These are phyloP conservation scores for Harrya chromipes DNA, from an alignment of 768 basidiomycete species.

Conservation along the genomic window DNA sequence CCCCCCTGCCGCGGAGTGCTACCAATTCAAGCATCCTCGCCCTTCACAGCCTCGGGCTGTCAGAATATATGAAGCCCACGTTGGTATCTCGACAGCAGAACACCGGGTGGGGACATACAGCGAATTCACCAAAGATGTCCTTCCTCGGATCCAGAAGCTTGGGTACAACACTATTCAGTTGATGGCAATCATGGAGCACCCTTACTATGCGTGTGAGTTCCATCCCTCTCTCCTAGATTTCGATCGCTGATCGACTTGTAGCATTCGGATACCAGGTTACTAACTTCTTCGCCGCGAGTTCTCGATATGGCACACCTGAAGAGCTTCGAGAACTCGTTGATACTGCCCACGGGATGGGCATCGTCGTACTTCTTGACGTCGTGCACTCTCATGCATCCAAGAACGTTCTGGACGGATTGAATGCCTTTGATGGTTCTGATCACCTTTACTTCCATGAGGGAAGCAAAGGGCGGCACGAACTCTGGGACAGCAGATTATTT, in stretches of 20 bases:
- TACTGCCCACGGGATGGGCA: conserved; percentile 88
- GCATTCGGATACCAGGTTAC: conserved; percentile 99
- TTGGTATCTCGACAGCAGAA: conserved; percentile 92
- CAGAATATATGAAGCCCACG: conserved; percentile 96
- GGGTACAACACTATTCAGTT: conserved; percentile 98
- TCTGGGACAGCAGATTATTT: conserved; percentile 98
- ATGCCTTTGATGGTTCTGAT: conserved; percentile 95
- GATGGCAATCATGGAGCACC: conserved; percentile 98
- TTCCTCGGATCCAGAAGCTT: conserved; percentile 85
- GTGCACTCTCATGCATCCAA: conserved; percentile 99
- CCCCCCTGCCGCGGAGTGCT: conserved; percentile 66
- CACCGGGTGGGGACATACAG: conserved; percentile 89
- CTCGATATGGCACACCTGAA: conserved; percentile 94
- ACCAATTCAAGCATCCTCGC: conserved; percentile 77
- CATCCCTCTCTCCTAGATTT: background rate
- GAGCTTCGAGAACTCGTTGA: conserved; percentile 95
- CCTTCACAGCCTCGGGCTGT: conserved; percentile 64
- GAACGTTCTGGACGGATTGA: conserved; percentile 93
- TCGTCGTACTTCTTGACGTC: conserved; percentile 92
- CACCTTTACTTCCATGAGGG: conserved; percentile 98
- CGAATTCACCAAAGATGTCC: conserved; percentile 83
- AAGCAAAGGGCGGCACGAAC: conserved; percentile 83
- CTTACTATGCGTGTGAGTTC: conserved; percentile 90
- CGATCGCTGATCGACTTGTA: conserved; percentile 29
- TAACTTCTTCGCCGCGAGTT: conserved; percentile 94